Base-by-base conservation (phyloP, 2,329 filamentous ascomycete genomes). In the Hysterium pulicare region DNA sequence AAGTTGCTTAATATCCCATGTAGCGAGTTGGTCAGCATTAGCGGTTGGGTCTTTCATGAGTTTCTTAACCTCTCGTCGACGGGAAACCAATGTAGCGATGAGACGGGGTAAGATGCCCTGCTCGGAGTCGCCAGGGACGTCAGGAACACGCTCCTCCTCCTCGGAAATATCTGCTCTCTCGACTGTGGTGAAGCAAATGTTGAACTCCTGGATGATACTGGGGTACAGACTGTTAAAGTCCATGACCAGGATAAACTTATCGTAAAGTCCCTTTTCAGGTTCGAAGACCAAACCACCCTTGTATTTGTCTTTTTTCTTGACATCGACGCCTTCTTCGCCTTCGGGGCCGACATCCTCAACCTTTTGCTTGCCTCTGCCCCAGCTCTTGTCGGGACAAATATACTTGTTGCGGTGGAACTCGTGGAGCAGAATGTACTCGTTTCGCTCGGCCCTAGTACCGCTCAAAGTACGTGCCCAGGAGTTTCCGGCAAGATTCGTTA, bases 211-310 rank as follows among this genome's bases (percentile, higher is more conserved):
- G 48, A 98, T 98, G 61, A 98, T 97, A 62, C 89, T 96, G 23
- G 93, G 93, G 59, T 98, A 98, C 48, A 98, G 76, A 57, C 90
- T 96, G 78, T 98, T 98, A 76, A 98, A 98, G 75, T 98, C 93
- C 94, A 98, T 98, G 68, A 98, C 94, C 42, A 98, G 79, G 41
- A 98, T 87, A 67, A 94, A 96, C 70, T 94, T 95, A 77, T 98
- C 93, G 62, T 98, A 98, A 4, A 98, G 78, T 15, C 94, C 93
- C 68, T 91, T 96, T 66, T 97, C 90, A 4, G 93, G 93, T 66
- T 98, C 93, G 57, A 98, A 97, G 44, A 98, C 93, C 23, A 98
- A 82, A 76, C 94, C 93, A 63, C 93, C 93, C 73, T 98, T 97
- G 75, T 86, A 98, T 69, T 97, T 98, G 71, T 98, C 94, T 68